Conservation (phyloP, 805 yeast species). For the Ogataea neopini region DNA sequence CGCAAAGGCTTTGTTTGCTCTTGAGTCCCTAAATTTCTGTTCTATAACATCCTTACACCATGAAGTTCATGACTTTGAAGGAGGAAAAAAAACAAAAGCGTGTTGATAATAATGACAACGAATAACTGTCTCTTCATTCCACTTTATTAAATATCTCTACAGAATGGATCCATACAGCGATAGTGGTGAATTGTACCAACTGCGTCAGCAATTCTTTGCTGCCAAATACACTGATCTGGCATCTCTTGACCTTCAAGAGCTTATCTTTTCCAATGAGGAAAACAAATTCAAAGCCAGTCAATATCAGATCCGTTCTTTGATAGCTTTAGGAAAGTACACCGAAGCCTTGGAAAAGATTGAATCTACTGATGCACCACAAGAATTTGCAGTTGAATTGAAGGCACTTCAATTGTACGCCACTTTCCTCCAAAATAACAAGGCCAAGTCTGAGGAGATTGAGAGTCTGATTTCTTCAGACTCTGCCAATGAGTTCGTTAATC, state of each 20-base stretch:
- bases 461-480: constrained; percentile 22
- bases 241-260: constrained; percentile 24
- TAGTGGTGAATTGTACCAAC: constrained; percentile 31
- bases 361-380: constrained; percentile 10
- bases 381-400: constrained; percentile 18
- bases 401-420: constrained; percentile 16
- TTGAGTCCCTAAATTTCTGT: too few relatives aligned
- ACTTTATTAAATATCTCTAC: background rate
- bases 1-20: too few relatives aligned
- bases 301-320: constrained; percentile 25
- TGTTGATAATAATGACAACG: constrained; percentile 9
- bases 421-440: constrained; percentile 12
- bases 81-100: background rate
- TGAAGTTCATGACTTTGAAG: background rate
- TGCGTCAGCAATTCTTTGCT: constrained; percentile 33
- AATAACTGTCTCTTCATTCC: background rate
- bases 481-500: constrained; percentile 15
- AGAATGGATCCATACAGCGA: constrained; percentile 30
- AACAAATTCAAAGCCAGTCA: constrained; percentile 29
- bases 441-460: constrained; percentile 24
- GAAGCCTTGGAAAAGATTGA: constrained; percentile 19
- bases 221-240: constrained; percentile 26
- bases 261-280: constrained; percentile 28
- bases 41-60: constrained; percentile 10
- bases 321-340: constrained; percentile 16